Evolutionary conservation across 2,329 filamentous ascomycete genomes (phyloP).

Genomic region (Alternaria longipes): DNA sequence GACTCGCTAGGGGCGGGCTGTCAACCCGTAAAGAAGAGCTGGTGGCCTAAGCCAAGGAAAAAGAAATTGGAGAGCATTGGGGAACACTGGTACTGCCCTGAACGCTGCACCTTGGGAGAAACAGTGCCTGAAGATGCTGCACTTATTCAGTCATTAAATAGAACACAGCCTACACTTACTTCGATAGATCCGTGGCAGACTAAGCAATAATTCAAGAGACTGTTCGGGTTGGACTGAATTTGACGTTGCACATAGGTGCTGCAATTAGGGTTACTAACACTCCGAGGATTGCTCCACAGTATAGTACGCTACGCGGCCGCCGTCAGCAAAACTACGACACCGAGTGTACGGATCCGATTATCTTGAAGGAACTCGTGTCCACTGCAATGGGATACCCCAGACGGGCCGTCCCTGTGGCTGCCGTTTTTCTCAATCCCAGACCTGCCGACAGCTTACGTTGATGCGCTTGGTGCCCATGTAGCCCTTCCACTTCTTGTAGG

Average conservation of each 20-base stretch:
- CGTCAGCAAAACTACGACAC: conserved; percentile 4
- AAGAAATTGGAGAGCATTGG: conserved; percentile 3
- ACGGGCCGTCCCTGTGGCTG: conserved; percentile 15
- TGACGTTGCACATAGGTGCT: conserved; percentile 1
- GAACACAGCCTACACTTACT: background rate
- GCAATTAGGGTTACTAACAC: background rate
- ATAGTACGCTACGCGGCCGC: background rate
- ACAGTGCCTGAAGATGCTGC: background rate
- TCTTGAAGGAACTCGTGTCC: conserved; percentile 8
- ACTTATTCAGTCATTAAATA: background rate
- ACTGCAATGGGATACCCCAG: conserved; percentile 3
- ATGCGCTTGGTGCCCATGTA: conserved; percentile 53
- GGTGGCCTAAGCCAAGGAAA: background rate
- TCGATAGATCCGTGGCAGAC: background rate
- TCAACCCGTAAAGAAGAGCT: background rate
- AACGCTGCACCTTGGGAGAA: background rate
- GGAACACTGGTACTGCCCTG: background rate
- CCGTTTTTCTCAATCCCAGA: conserved; percentile 45
- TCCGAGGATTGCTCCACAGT: conserved; percentile 6
- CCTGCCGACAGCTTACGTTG: conserved; percentile 53
- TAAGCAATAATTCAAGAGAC: background rate
- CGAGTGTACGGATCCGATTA: conserved; percentile 1
- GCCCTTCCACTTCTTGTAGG: conserved; percentile 52
- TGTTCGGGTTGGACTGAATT: background rate
- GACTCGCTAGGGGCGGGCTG: conserved; percentile 6